Evolutionary conservation across 345 rosid species (phyloP).

Genomic region (Eucalyptus regnans): DNA sequence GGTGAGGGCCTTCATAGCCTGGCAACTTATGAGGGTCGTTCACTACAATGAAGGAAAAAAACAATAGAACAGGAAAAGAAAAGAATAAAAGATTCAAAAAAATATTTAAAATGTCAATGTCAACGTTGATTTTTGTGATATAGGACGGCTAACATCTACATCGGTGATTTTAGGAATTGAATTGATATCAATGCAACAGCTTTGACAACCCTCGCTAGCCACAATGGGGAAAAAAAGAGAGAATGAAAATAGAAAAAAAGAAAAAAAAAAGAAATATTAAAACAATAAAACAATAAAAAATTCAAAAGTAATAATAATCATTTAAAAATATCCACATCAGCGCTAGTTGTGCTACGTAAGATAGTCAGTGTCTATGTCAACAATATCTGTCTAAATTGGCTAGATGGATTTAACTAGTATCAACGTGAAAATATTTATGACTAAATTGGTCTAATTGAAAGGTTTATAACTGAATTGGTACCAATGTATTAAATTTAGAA

Average conservation of each 20-base stretch:
- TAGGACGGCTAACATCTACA: accelerated
- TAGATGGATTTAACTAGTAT: accelerated
- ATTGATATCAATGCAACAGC: too few relatives aligned
- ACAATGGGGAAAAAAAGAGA: too few relatives aligned
- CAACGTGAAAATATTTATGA: accelerated
- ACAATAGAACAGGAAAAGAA: too few relatives aligned
- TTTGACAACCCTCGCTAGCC: too few relatives aligned
- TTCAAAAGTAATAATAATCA: accelerated
- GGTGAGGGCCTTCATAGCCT: too few relatives aligned
- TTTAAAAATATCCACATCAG: accelerated
- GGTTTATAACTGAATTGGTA: too few relatives aligned
- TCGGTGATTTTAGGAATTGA: accelerated
- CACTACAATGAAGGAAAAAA: too few relatives aligned
- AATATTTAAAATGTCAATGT: too few relatives aligned
- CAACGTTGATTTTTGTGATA: accelerated
- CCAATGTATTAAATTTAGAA: accelerated
- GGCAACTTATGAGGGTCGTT: accelerated
- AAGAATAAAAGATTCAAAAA: too few relatives aligned
- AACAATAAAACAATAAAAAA: too few relatives aligned
- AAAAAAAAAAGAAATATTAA: too few relatives aligned
- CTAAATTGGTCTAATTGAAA: accelerated
- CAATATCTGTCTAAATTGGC: accelerated
- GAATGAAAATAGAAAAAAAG: too few relatives aligned
- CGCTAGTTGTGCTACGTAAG: accelerated
- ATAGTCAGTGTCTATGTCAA: accelerated